These are phyloP conservation scores for Rubroshorea leprosula DNA, from an alignment of 345 rosid species.

Conservation along the genomic window DNA sequence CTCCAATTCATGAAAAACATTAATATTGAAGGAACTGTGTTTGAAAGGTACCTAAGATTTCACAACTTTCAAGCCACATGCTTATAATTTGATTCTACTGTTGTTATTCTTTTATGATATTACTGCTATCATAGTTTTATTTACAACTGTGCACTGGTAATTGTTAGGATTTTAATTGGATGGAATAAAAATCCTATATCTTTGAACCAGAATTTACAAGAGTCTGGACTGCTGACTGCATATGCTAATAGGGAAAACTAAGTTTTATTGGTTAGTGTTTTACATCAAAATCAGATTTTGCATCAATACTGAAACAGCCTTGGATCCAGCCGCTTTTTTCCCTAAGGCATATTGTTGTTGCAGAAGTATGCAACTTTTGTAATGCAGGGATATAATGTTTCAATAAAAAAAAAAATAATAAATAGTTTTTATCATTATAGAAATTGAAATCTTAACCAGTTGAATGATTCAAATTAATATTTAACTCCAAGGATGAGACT, in stretches of 20 bases:
- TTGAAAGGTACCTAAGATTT: conserved; percentile 57
- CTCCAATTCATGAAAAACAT: conserved; percentile 56
- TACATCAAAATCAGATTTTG: background rate
- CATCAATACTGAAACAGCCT: too few relatives aligned
- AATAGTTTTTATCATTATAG: too few relatives aligned
- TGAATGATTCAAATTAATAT: too few relatives aligned
- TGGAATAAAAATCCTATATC: background rate
- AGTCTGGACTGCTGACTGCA: background rate
- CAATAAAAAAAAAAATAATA: too few relatives aligned
- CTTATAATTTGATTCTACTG: background rate
- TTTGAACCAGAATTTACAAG: too few relatives aligned
- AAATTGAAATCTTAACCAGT: too few relatives aligned
- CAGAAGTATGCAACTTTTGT: too few relatives aligned
- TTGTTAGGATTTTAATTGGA: background rate
- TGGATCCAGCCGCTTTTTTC: too few relatives aligned
- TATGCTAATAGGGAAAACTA: background rate
- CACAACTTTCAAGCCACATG: background rate
- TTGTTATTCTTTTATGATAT: background rate
- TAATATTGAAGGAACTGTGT: conserved; percentile 61
- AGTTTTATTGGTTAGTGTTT: too few relatives aligned
- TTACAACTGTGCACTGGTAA: background rate
- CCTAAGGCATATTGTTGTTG: too few relatives aligned
- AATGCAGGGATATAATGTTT: too few relatives aligned
- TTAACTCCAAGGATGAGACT: too few relatives aligned
- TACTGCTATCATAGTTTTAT: background rate